Conservation (phyloP, 768 basidiomycete species). For the Russula brevipes region DNA sequence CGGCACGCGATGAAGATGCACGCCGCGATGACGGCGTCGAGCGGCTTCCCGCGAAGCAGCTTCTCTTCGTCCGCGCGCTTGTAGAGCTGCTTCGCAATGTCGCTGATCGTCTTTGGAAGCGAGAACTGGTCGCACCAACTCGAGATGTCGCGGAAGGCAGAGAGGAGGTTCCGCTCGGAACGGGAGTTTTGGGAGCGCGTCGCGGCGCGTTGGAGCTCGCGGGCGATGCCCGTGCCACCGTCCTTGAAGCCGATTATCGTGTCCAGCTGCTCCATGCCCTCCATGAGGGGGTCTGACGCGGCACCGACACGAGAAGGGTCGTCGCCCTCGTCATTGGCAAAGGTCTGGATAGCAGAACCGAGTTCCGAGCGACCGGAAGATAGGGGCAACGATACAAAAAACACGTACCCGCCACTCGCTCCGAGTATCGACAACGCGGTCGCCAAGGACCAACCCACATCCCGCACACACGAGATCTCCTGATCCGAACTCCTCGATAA, state of each 20-base stretch:
- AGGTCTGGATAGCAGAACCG: conserved; percentile 59
- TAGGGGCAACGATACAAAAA: conserved; percentile 16
- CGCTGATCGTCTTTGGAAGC: conserved; percentile 87
- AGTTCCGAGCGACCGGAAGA: conserved; percentile 23
- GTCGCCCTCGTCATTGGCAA: conserved; percentile 98
- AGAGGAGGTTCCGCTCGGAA: conserved; percentile 77
- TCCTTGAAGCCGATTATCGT: conserved; percentile 95
- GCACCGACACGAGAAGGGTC: conserved; percentile 99
- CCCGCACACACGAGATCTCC: conserved; percentile 95
- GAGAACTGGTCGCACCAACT: conserved; percentile 96
- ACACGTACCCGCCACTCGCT: conserved; percentile 93
- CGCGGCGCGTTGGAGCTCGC: conserved; percentile 89
- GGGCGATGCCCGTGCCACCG: conserved; percentile 87
- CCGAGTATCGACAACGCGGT: conserved; percentile 93
- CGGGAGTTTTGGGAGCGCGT: conserved; percentile 73
- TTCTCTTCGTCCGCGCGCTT: conserved; percentile 97
- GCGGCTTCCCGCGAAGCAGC: conserved; percentile 82
- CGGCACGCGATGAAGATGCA: conserved; percentile 98
- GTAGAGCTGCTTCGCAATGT: conserved; percentile 95
- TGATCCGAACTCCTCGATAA: conserved; percentile 95
- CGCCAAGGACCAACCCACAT: conserved; percentile 92
- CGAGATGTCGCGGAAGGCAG: conserved; percentile 86
- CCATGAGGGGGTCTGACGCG: conserved; percentile 86
- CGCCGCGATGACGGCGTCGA: conserved; percentile 91
- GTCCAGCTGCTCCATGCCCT: conserved; percentile 91